Evolutionary conservation across 2,329 filamentous ascomycete species (phyloP).

Genomic region (Phaeosphaeria sp.): DNA sequence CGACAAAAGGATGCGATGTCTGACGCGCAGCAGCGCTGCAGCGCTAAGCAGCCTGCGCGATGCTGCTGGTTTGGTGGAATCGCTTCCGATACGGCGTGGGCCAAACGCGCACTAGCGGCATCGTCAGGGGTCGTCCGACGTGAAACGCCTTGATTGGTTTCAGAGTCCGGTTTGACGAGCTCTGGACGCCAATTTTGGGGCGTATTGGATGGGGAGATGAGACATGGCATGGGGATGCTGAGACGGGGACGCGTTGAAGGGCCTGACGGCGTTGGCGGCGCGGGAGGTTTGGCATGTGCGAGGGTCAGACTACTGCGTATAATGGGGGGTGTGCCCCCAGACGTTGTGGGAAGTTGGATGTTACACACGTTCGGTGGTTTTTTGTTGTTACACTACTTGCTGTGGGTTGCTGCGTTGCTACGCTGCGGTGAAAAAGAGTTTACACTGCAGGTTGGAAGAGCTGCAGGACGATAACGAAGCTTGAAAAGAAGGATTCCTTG

Average conservation of each 20-base stretch:
- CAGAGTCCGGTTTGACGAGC: background rate
- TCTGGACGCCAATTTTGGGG: background rate
- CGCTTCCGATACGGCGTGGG: conserved; percentile 1
- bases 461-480: background rate
- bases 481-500: background rate
- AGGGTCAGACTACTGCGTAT: no score
- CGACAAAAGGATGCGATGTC: background rate
- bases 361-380: no score
- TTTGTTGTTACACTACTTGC: background rate
- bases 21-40: background rate
- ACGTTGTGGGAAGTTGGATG: no score
- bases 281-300: no score
- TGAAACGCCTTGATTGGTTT: conserved; percentile 10
- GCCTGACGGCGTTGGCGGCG: background rate
- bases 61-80: background rate
- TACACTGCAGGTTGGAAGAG: background rate
- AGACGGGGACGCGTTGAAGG: background rate
- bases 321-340: no score
- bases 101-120: background rate
- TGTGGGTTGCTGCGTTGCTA: no score
- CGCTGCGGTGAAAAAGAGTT: background rate
- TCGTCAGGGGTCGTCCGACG: background rate
- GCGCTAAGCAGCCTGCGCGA: background rate
- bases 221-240: background rate
- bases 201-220: background rate